Conservation (phyloP, 75 land plant genomes). For the Cryptomeria japonica region DNA sequence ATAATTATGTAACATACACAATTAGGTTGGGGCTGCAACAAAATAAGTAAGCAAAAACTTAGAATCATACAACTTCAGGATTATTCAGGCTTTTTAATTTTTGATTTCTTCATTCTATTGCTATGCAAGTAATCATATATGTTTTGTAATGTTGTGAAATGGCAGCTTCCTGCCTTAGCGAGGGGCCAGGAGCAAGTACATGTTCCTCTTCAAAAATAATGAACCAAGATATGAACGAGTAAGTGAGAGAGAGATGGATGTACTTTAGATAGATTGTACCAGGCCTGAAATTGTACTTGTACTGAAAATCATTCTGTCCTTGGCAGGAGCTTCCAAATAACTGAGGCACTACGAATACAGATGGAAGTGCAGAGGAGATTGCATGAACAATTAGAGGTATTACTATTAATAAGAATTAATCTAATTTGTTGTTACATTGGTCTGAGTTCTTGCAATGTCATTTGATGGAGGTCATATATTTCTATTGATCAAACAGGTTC, state of each 20-base stretch:
- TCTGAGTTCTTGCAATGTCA: slow-evolving; percentile 19
- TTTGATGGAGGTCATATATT: background rate
- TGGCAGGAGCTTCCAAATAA: slow-evolving; percentile 73
- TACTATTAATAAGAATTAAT: slow-evolving; percentile 24
- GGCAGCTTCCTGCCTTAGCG: slow-evolving; percentile 51
- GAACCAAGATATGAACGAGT: slow-evolving; percentile 62
- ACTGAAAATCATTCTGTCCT: background rate
- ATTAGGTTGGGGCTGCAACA: background rate
- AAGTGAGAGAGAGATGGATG: slow-evolving; percentile 9
- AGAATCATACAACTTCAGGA: background rate
- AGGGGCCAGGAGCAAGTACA: slow-evolving; percentile 41
- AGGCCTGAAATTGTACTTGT: background rate
- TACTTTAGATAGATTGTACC: background rate
- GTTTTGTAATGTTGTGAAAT: background rate
- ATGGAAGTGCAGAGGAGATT: slow-evolving; percentile 92
- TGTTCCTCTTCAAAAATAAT: slow-evolving; percentile 36
- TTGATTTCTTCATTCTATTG: background rate
- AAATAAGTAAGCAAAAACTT: background rate
- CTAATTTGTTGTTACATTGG: background rate
- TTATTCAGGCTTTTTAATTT: background rate
- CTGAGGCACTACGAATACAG: slow-evolving; percentile 89
- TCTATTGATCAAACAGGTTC: slow-evolving; percentile 54
- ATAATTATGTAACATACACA: background rate
- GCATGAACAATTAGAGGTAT: slow-evolving; percentile 92
- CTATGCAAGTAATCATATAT: background rate